Evolutionary conservation across 129 eudicot species (phyloP).

Genomic region (Arctium minus): DNA sequence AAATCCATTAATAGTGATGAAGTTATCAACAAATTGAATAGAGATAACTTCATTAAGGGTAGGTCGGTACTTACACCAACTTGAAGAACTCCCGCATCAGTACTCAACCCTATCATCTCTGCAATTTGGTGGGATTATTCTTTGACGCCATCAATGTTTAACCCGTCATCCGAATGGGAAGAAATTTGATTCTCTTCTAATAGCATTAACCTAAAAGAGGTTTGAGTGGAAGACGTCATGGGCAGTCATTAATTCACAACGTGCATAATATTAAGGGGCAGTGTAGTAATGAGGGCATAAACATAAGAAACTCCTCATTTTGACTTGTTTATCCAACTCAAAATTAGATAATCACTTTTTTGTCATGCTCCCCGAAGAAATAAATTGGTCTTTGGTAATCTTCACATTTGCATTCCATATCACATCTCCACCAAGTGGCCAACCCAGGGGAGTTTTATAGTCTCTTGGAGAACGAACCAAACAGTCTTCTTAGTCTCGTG

Average conservation of each 20-base stretch:
- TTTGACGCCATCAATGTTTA: slow-evolving; percentile 84
- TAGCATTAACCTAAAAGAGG: slow-evolving; percentile 63
- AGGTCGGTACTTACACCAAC: slow-evolving; percentile 65
- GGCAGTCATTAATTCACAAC: not conserved
- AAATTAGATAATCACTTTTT: too few species aligned
- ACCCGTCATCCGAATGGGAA: slow-evolving; percentile 86
- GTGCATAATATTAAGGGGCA: not conserved
- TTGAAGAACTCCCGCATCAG: slow-evolving; percentile 67
- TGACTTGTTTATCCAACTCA: too few species aligned
- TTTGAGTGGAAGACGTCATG: not conserved
- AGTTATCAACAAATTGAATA: not conserved
- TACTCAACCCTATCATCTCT: slow-evolving; percentile 78
- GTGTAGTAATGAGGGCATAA: not conserved
- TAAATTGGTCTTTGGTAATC: too few species aligned
- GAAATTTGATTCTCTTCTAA: slow-evolving; percentile 95
- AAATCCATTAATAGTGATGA: not conserved
- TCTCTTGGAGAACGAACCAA: slow-evolving; percentile 94
- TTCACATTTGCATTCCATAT: too few species aligned
- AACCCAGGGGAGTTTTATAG: slow-evolving; percentile 80
- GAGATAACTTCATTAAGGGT: not conserved
- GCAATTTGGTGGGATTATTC: slow-evolving; percentile 87
- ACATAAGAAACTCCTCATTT: not conserved
- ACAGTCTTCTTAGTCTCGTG: slow-evolving; percentile 49
- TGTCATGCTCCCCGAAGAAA: too few species aligned
- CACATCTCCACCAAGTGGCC: too few species aligned